Percentiles rank a stretch among this genome's conserved stretches.
These are phyloP conservation scores for Trichoderma parareesei DNA, from an alignment of 495 filamentous ascomycete species.

Conservation along the genomic window DNA sequence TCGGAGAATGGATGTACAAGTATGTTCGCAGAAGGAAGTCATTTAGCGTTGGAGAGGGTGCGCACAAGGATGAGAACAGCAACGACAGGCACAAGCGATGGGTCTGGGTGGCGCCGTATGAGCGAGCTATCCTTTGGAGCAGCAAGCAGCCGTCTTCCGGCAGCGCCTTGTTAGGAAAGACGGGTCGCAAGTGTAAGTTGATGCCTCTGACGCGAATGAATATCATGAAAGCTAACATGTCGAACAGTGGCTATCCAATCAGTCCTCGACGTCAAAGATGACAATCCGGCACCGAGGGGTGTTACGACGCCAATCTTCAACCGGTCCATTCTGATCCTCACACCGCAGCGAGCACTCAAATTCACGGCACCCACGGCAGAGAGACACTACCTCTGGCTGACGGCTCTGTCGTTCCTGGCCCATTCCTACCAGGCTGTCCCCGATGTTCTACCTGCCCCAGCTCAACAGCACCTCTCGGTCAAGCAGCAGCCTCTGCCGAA, in stretches of 20 bases:
- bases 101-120: conserved; percentile 97
- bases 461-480: conserved; percentile 27
- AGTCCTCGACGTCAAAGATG: conserved; percentile 92
- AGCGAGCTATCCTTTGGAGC: conserved; percentile 94
- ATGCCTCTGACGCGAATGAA: background rate
- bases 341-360: conserved; percentile 87
- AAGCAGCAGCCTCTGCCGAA: conserved; percentile 32
- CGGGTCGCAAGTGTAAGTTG: conserved; percentile 84
- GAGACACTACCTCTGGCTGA: conserved; percentile 92
- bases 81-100: conserved; percentile 83
- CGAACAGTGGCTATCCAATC: conserved; percentile 83
- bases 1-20: conserved; percentile 99
- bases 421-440: conserved; percentile 70
- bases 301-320: conserved; percentile 59
- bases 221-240: conserved; percentile 19
- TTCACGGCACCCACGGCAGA: conserved; percentile 80
- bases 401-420: conserved; percentile 85
- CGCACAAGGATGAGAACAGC: conserved; percentile 47
- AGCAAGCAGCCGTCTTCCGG: conserved; percentile 91
- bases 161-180: conserved; percentile 85
- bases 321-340: conserved; percentile 90
- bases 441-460: conserved; percentile 53
- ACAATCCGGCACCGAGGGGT: conserved; percentile 77
- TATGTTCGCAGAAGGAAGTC: conserved; percentile 90
- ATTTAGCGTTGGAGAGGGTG: conserved; percentile 70